These are phyloP conservation scores for Naganishia kalamii DNA, from an alignment of 768 basidiomycete species.

Conservation along the genomic window DNA sequence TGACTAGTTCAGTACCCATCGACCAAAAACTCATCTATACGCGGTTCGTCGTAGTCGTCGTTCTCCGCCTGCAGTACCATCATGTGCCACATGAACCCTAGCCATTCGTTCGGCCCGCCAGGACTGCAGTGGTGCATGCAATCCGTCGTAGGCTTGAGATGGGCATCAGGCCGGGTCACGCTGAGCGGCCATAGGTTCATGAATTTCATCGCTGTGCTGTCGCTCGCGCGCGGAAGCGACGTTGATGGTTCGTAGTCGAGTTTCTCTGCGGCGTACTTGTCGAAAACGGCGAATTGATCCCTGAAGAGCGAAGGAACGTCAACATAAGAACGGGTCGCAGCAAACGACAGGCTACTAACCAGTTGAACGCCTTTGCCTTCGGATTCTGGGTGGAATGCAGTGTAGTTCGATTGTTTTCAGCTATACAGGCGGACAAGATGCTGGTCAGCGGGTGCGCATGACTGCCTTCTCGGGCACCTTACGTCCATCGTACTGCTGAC, in stretches of 20 bases:
- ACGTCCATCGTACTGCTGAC: constrained; percentile 9
- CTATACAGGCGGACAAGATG: not conserved
- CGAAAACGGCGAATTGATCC: not conserved
- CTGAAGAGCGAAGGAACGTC: not conserved
- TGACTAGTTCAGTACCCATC: too few species aligned
- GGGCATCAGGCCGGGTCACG: constrained; percentile 14
- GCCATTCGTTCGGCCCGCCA: constrained; percentile 11
- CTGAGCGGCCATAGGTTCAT: constrained; percentile 18
- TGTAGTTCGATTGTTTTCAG: constrained; percentile 10
- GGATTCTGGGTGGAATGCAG: constrained; percentile 9
- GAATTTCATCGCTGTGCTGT: not conserved
- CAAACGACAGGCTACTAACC: not conserved
- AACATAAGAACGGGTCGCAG: not conserved
- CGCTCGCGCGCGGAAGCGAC: not conserved
- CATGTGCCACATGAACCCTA: constrained; percentile 16
- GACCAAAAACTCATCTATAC: not conserved
- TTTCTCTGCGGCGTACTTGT: not conserved
- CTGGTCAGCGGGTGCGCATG: not conserved
- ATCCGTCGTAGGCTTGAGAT: constrained; percentile 10
- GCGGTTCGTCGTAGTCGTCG: constrained; percentile 13
- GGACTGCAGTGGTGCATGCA: constrained; percentile 15
- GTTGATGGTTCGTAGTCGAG: not conserved
- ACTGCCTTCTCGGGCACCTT: not conserved
- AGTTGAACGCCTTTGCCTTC: constrained; percentile 11
- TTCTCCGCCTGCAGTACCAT: constrained; percentile 18